Conservation (phyloP, 495 filamentous ascomycete genomes). For the Aspergillus homomorphus region DNA sequence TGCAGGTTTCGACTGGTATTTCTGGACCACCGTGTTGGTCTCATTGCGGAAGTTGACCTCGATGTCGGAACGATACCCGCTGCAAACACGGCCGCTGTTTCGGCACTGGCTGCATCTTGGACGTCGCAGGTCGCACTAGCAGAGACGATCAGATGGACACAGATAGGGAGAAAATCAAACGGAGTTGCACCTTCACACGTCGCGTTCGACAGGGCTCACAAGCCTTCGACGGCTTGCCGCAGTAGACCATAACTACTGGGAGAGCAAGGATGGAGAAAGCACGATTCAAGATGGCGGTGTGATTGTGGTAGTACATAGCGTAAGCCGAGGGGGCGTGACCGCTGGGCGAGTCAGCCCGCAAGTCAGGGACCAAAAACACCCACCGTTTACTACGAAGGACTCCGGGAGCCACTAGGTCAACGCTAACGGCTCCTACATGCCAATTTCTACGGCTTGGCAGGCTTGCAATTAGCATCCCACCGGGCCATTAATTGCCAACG, state of each 20-base stretch:
- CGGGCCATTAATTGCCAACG: not conserved
- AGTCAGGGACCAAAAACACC: too few relatives aligned
- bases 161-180: not conserved
- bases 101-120: not conserved
- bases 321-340: too few relatives aligned
- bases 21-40: not conserved
- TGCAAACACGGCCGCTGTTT: not conserved
- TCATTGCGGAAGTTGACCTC: not conserved
- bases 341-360: too few relatives aligned
- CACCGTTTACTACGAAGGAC: too few relatives aligned
- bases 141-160: not conserved
- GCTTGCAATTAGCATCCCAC: too few relatives aligned
- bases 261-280: too few relatives aligned
- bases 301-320: too few relatives aligned
- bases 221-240: not conserved
- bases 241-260: conserved; percentile 8
- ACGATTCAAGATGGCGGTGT: too few relatives aligned
- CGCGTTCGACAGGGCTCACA: not conserved
- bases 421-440: too few relatives aligned
- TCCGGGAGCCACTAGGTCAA: too few relatives aligned
- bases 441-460: too few relatives aligned
- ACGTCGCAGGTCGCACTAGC: not conserved
- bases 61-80: not conserved
- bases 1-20: not conserved
- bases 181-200: not conserved